Evolutionary conservation across 306 rosid species (phyloP), one percentile per base, ranked within the genome.

Genomic region (Fragaria ananassa): DNA sequence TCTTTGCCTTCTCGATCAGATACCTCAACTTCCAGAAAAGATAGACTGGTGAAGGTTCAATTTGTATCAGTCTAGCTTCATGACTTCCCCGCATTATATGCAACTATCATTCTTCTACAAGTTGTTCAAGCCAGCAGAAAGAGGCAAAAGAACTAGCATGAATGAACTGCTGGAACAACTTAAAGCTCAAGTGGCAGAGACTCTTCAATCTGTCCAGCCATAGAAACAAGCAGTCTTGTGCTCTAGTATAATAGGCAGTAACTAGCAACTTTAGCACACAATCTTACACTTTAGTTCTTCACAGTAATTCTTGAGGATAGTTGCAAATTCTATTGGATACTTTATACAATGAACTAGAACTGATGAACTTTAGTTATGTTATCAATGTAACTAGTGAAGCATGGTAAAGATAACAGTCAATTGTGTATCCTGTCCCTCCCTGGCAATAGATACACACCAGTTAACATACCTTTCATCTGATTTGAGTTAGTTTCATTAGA

Each of bases 11-110:
- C 79, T 94, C 98, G 0, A 86, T 95, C 78, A 92, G 82, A 75
- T 1, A 85, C 62, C 83, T 95, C 82, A 95, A 95, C 82, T 95
- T 92, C 75, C 99, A 92, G 66, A 92, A 34, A 73, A 88, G 97
- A 87, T 92, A 81, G 91, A 37, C 21, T 4, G 39, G 35, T 53
- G 18, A 71, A 66, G 53, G 35, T 8, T 34, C 25, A 10, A 1
- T 2, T 37, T 69, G 12, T 25, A 25, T 23, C 51, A 35, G 19
- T 37, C 44, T 41, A 41, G 41, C 21, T 47, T 37, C 31, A 41
- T 67, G 67, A 27, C 23, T 71, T 34, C 21, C 50, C 15, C 31
- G 23, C 44, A 4, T 50, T 19, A 23, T 29, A 35, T 23, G 2
- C 35, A 29, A 17, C 42, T 6, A 69, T 17, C 29, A 21, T 27